Conservation (phyloP, 2,329 filamentous ascomycete genomes). For the Pestalotiopsis fici region DNA sequence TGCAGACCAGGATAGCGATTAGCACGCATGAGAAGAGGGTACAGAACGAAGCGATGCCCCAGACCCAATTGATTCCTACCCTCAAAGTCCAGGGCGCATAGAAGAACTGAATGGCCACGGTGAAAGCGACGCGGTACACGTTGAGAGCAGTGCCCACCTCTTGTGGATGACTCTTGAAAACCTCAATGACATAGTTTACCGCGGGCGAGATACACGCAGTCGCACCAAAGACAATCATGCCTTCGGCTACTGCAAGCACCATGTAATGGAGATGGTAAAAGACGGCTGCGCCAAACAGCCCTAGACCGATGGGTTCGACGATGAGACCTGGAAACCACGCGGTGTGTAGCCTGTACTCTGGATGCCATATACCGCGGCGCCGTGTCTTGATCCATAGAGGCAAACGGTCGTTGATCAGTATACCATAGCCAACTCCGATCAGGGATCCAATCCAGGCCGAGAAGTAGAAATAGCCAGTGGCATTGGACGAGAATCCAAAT, state of each 20-base stretch:
- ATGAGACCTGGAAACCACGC: not conserved
- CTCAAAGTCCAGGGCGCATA: not conserved
- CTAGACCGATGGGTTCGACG: not conserved
- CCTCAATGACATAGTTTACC: constrained; percentile 1
- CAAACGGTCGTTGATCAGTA: not conserved
- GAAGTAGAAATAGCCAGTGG: not conserved
- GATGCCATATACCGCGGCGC: not conserved
- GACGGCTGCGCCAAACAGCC: not conserved
- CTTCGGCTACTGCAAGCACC: not conserved
- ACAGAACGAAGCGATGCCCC: not conserved
- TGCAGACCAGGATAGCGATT: not conserved
- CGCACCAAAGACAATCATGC: not conserved
- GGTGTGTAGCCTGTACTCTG: constrained; percentile 1
- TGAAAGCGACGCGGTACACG: not conserved
- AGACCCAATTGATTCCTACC: not conserved
- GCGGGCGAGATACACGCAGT: not conserved
- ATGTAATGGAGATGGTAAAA: constrained; percentile 1
- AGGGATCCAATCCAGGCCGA: not conserved
- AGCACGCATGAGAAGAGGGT: not conserved
- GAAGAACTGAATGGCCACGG: not conserved
- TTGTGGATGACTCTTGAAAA: not conserved
- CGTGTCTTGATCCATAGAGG: not conserved
- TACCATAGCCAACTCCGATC: not conserved
- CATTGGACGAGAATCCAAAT: not conserved
- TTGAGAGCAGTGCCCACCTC: not conserved